Percentiles rank a stretch among this genome's conserved stretches.
phyloP scores from a whole-genome alignment of 2,329 filamentous ascomycete genomes.

The Pseudogymnoascus sp. region DNA sequence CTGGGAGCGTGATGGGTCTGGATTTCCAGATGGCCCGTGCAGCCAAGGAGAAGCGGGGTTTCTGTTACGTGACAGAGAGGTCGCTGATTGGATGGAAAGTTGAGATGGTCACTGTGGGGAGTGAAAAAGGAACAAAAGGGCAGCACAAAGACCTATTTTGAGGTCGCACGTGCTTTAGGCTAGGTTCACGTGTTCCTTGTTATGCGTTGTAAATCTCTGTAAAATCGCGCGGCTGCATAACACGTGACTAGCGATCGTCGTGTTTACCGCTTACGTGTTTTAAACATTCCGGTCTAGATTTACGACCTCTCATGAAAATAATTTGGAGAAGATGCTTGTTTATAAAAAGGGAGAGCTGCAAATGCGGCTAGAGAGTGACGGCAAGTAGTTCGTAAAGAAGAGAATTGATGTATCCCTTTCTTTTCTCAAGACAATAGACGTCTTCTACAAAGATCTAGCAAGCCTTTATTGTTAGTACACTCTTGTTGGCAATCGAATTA shows the following conservation, averaged over 20 bases:
- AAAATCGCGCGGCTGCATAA: neutral
- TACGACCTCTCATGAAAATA: too few relatives aligned
- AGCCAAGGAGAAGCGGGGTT: neutral
- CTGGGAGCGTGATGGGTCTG: neutral
- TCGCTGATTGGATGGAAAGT: neutral
- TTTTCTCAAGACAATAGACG: too few relatives aligned
- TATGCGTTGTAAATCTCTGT: neutral
- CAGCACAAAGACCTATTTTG: neutral
- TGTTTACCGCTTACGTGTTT: too few relatives aligned
- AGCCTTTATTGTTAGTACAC: neutral
- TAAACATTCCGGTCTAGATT: too few relatives aligned
- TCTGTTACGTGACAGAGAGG: neutral
- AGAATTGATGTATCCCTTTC: too few relatives aligned
- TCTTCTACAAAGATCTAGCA: too few relatives aligned
- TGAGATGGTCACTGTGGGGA: constrained; percentile 20
- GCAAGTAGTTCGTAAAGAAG: too few relatives aligned
- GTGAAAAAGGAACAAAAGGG: constrained; percentile 2
- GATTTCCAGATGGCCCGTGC: neutral
- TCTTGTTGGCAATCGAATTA: neutral
- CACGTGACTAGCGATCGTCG: neutral
- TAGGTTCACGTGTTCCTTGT: neutral
- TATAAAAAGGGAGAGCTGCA: too few relatives aligned
- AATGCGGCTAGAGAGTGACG: too few relatives aligned
- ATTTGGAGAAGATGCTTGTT: neutral
- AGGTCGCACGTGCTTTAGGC: neutral